Percentiles rank a stretch among this genome's conserved stretches.
phyloP scores from a whole-genome alignment of 768 basidiomycete genomes.

The Cystofilobasidium macerans region DNA sequence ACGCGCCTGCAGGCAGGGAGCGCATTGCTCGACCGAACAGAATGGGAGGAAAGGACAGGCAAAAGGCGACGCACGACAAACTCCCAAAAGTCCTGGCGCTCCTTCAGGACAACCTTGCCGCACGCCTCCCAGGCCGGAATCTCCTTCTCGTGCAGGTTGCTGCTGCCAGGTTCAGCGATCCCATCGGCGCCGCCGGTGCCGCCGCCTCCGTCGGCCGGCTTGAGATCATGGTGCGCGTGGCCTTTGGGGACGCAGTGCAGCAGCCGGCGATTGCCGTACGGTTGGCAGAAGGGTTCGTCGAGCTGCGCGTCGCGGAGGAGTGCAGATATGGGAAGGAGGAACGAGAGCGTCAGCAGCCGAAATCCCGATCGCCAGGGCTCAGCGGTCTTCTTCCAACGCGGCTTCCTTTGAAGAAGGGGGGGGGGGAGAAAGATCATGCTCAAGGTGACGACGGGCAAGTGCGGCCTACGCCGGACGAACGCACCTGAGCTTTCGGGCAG shows the following conservation, averaged over 20 bases:
- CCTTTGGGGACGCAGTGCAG: slow-evolving; percentile 53
- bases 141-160: slow-evolving; percentile 33
- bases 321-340: too few relatives aligned
- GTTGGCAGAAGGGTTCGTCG: slow-evolving; percentile 65
- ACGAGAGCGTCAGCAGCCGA: too few relatives aligned
- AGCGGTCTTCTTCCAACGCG: background rate
- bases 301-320: too few relatives aligned
- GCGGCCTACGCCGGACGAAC: slow-evolving; percentile 22
- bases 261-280: slow-evolving; percentile 85
- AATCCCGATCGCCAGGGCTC: background rate
- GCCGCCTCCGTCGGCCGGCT: background rate
- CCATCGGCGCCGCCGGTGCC: background rate
- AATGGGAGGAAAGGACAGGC: background rate
- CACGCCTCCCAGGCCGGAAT: slow-evolving; percentile 86
- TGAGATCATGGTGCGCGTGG: slow-evolving; percentile 1
- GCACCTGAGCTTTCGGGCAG: slow-evolving; percentile 42
- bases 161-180: too few relatives aligned
- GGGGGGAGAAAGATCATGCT: too few relatives aligned
- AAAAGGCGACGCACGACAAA: slow-evolving; percentile 57
- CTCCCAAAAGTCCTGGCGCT: slow-evolving; percentile 80
- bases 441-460: too few relatives aligned
- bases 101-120: slow-evolving; percentile 66
- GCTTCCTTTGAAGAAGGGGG: too few relatives aligned
- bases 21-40: background rate
- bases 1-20: too few relatives aligned